A percentile compares a stretch with the other conserved stretches of the same genome.
These are phyloP conservation scores for Candida pseudofarinosa DNA, from an alignment of 805 yeast species.

Conservation along the genomic window DNA sequence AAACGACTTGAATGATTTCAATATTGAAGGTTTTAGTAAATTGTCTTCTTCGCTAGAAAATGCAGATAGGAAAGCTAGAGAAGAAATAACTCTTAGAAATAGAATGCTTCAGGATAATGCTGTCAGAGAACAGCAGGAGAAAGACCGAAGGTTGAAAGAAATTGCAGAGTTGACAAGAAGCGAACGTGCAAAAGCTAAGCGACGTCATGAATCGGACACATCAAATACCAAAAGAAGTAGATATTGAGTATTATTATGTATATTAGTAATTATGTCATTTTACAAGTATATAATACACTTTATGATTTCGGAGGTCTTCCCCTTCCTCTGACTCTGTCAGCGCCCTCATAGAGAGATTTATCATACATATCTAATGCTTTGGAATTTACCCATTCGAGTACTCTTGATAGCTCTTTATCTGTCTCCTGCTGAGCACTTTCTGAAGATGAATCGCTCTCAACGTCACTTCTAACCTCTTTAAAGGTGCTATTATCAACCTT, in stretches of 20 bases:
- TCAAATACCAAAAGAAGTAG: constrained; percentile 10
- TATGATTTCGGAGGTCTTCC: background rate
- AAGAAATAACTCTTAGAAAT: constrained; percentile 23
- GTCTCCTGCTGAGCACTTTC: constrained; percentile 11
- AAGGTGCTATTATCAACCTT: constrained; percentile 20
- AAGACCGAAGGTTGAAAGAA: constrained; percentile 24
- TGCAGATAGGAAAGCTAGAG: constrained; percentile 46
- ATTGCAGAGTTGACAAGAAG: constrained; percentile 25
- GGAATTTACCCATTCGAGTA: constrained; percentile 60
- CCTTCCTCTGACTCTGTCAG: constrained; percentile 26
- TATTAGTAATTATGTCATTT: constrained; percentile 2
- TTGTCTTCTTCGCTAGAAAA: constrained; percentile 68
- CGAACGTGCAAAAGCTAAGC: constrained; percentile 11
- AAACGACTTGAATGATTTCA: background rate
- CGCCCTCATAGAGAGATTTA: constrained; percentile 55
- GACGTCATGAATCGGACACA: constrained; percentile 4
- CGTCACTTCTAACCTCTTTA: background rate
- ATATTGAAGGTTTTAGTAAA: constrained; percentile 43
- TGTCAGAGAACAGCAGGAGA: constrained; percentile 22
- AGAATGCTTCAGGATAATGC: constrained; percentile 22
- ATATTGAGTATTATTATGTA: constrained; percentile 1
- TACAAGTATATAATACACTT: constrained; percentile 5
- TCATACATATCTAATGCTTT: constrained; percentile 51
- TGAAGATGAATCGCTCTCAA: background rate
- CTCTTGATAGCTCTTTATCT: constrained; percentile 42